Conservation (phyloP, 176 grass and related monocot genomes). For the Secale cereale region DNA sequence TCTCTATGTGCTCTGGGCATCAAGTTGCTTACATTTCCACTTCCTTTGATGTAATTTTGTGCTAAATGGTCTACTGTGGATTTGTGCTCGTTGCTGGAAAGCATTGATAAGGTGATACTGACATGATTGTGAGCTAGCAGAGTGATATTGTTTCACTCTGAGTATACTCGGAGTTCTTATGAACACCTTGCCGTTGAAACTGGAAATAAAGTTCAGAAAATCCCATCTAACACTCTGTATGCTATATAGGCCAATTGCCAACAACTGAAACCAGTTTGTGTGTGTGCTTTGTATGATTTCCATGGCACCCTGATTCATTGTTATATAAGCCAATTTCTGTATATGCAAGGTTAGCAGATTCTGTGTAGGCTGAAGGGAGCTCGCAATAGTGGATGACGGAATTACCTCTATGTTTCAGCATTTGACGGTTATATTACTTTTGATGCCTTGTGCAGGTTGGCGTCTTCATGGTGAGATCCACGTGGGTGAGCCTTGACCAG, state of each 20-base stretch:
- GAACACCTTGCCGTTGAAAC: no score
- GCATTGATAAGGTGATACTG: neutral
- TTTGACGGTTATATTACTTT: neutral
- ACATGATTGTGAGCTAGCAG: neutral
- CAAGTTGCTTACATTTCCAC: neutral
- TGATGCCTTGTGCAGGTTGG: neutral
- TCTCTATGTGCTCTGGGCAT: neutral
- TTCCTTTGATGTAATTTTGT: neutral
- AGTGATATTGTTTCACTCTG: neutral
- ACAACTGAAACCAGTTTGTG: no score
- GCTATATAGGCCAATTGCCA: no score
- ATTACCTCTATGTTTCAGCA: neutral
- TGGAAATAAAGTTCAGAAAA: no score
- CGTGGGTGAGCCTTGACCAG: neutral
- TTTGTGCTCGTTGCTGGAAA: neutral
- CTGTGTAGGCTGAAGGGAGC: neutral
- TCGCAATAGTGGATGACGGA: neutral
- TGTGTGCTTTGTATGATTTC: no score
- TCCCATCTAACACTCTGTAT: no score
- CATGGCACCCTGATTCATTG: neutral
- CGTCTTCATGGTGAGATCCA: neutral
- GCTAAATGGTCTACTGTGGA: neutral
- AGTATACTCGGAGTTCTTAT: no score
- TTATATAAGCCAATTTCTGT: neutral
- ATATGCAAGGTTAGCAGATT: neutral